Evolutionary conservation across 371 early-diverging fungal species (phyloP).

Genomic region (Entomophthora muscae): DNA sequence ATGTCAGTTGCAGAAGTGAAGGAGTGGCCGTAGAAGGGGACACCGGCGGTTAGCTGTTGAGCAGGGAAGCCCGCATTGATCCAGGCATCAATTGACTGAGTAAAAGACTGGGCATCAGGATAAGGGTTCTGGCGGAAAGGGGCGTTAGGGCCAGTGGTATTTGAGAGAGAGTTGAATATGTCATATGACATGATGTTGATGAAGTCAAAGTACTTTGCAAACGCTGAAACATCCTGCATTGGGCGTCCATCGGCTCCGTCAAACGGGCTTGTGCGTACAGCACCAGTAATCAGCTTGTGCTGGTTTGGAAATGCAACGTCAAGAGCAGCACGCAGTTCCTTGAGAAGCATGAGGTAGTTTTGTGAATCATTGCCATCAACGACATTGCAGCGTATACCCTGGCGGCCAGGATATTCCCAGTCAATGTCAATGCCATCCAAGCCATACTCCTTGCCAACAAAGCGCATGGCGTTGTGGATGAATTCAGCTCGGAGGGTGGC

Average conservation of each 20-base stretch:
- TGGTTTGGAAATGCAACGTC: constrained; percentile 41
- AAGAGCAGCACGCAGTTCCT: constrained; percentile 35
- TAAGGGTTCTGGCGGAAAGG: constrained; percentile 20
- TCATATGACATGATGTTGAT: constrained; percentile 38
- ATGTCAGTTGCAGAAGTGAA: constrained; percentile 25
- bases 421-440: constrained; percentile 19
- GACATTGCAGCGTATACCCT: constrained; percentile 48
- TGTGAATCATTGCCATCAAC: constrained; percentile 22
- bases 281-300: constrained; percentile 42
- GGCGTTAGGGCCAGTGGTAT: constrained; percentile 39
- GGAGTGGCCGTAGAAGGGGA: constrained; percentile 39
- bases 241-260: constrained; percentile 25
- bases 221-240: constrained; percentile 33
- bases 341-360: constrained; percentile 35
- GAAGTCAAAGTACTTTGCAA: constrained; percentile 31
- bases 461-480: constrained; percentile 20
- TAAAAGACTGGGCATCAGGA: constrained; percentile 20
- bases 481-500: constrained; percentile 22
- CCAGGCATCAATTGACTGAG: constrained; percentile 22
- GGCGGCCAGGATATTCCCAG: constrained; percentile 63
- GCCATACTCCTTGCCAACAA: constrained; percentile 6
- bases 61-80: constrained; percentile 34
- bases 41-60: constrained; percentile 34
- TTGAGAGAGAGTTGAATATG: constrained; percentile 26
- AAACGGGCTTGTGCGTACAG: constrained; percentile 46